phyloP scores from a whole-genome alignment of 192 early-diverging fungal species.

The Coemansia sp. region DNA sequence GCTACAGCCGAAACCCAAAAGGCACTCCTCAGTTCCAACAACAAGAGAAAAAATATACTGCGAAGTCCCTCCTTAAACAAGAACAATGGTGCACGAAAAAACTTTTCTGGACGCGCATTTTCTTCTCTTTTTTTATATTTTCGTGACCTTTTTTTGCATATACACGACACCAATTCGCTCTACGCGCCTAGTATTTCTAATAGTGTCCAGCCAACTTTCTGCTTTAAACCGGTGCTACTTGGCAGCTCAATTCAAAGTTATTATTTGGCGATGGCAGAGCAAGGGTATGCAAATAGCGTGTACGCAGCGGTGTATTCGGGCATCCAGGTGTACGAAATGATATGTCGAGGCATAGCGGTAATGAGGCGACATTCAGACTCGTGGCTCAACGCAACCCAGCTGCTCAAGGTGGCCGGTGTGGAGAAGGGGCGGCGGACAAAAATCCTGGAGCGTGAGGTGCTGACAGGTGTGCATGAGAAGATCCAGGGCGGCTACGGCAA shows the following conservation, averaged over 20 bases:
- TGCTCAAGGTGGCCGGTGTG: conserved; percentile 94
- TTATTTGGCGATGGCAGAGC: conserved; percentile 17
- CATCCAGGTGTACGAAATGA: conserved; percentile 93
- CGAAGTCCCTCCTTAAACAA: not conserved
- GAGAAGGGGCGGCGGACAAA: conserved; percentile 90
- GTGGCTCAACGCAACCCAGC: conserved; percentile 96
- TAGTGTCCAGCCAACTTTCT: too few relatives aligned
- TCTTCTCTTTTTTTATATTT: conserved; percentile 5
- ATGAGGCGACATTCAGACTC: conserved; percentile 82
- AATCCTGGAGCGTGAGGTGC: conserved; percentile 91
- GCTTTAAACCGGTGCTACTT: too few relatives aligned
- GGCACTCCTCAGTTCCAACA: too few relatives aligned
- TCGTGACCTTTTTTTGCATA: not conserved
- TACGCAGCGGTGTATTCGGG: conserved; percentile 92
- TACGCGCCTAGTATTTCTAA: too few relatives aligned
- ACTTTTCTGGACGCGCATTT: not conserved
- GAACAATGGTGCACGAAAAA: not conserved
- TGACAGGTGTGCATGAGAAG: conserved; percentile 86
- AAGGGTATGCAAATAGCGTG: conserved; percentile 43
- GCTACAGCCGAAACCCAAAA: too few relatives aligned
- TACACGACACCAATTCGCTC: conserved; percentile 1
- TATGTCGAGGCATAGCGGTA: conserved; percentile 71
- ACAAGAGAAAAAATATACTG: not conserved
- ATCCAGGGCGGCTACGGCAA: conserved; percentile 98
- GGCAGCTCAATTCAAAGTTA: not conserved